Conservation (phyloP, 1,284 basidiomycete genomes). For the Microbotryum scabiosae region DNA sequence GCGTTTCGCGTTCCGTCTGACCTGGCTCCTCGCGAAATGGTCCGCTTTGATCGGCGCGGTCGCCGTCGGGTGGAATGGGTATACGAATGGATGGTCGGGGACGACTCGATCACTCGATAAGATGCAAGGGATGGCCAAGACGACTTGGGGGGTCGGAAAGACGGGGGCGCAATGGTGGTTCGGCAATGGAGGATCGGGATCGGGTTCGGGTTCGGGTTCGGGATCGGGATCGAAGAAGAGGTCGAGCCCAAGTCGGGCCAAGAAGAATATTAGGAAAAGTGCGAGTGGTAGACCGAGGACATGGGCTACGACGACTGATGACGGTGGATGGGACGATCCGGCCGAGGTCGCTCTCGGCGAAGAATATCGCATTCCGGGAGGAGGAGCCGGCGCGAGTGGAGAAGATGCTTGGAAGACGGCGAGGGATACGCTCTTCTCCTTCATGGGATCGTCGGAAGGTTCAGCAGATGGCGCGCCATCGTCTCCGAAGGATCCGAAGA, state of each 20-base stretch:
- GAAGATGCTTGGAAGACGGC: slow-evolving; percentile 7
- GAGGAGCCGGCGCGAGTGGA: not conserved
- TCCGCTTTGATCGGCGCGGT: slow-evolving; percentile 52
- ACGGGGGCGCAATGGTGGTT: slow-evolving; percentile 13
- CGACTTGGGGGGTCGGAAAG: slow-evolving; percentile 10
- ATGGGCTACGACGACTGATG: not conserved
- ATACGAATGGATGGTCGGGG: slow-evolving; percentile 9
- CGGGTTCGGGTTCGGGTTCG: too few species aligned
- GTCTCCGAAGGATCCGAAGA: not conserved
- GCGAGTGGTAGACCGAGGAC: not conserved
- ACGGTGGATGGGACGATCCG: slow-evolving; percentile 7
- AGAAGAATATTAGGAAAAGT: not conserved
- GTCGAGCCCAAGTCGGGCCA: not conserved
- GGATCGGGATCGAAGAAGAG: not conserved
- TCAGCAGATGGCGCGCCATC: not conserved
- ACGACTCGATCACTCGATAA: slow-evolving; percentile 5
- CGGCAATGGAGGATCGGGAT: too few species aligned
- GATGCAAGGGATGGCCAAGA: not conserved
- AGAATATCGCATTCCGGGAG: too few species aligned
- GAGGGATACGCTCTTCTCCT: slow-evolving; percentile 7
- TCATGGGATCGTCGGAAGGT: not conserved
- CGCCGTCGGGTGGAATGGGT: slow-evolving; percentile 21
- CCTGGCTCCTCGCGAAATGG: slow-evolving; percentile 65
- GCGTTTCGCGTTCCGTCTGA: slow-evolving; percentile 58
- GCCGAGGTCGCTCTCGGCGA: slow-evolving; percentile 4